Conservation (phyloP, 2,329 filamentous ascomycete species). For the Colletotrichum trifolii region DNA sequence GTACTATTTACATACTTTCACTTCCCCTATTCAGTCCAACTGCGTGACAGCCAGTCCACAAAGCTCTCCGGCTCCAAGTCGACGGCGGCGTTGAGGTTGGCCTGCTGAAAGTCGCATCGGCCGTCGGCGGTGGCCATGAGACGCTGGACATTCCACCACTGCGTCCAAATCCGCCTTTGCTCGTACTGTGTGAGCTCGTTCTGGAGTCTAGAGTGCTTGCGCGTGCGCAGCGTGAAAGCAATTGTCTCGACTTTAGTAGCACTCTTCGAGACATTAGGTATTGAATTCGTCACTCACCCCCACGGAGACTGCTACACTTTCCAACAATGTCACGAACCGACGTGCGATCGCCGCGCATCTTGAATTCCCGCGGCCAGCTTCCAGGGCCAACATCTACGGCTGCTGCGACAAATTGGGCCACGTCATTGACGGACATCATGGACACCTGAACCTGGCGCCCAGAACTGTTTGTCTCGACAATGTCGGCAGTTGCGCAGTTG, state of each 20-base stretch:
- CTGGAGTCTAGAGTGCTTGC: slow-evolving; percentile 54
- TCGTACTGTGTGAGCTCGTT: slow-evolving; percentile 54
- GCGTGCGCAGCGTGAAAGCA: slow-evolving; percentile 50
- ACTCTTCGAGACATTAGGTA: slow-evolving; percentile 12
- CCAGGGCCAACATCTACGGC: slow-evolving; percentile 70
- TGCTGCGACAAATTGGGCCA: slow-evolving; percentile 77
- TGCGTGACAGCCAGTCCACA: slow-evolving; percentile 60
- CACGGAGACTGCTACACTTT: slow-evolving; percentile 59
- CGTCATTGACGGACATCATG: slow-evolving; percentile 76
- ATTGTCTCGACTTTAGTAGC: slow-evolving; percentile 47
- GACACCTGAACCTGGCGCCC: slow-evolving; percentile 67
- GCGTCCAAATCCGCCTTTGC: slow-evolving; percentile 59
- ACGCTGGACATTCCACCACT: slow-evolving; percentile 66
- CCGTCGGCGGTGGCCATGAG: slow-evolving; percentile 76
- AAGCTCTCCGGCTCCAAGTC: slow-evolving; percentile 62
- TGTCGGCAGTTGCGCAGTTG: slow-evolving; percentile 70
- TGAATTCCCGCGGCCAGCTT: slow-evolving; percentile 75
- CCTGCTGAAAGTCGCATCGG: slow-evolving; percentile 71
- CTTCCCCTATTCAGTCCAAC: no score
- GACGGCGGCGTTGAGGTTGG: slow-evolving; percentile 68
- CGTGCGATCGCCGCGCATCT: slow-evolving; percentile 75
- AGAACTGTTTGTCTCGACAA: slow-evolving; percentile 64
- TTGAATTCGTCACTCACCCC: slow-evolving; percentile 50
- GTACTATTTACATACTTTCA: no score
- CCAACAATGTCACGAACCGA: slow-evolving; percentile 69